phyloP scores from a whole-genome alignment of 208 protist species.

The Wallacemonas sp. region DNA sequence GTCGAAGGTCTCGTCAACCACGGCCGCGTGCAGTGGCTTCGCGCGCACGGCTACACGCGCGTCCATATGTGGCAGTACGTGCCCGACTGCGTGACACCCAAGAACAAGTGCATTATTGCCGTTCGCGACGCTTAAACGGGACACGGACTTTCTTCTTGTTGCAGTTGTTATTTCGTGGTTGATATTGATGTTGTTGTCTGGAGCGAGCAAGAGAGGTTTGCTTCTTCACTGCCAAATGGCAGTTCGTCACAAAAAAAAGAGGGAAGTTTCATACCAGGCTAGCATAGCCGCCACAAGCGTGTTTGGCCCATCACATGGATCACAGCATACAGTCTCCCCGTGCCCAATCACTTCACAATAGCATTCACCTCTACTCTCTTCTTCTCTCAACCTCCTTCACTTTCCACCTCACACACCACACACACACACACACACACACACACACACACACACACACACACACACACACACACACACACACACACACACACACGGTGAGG shows the following conservation, averaged over 20 bases:
- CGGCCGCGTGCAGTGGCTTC: conserved; percentile 42
- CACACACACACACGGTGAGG: too few species aligned
- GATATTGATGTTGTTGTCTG: neutral
- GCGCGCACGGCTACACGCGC: conserved; percentile 25
- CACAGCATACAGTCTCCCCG: too few species aligned
- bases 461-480: too few species aligned
- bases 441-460: neutral
- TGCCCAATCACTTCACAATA: too few species aligned
- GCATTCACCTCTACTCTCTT: conserved; percentile 3
- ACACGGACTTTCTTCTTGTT: too few species aligned
- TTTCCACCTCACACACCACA: neutral
- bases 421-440: neutral
- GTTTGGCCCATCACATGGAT: too few species aligned
- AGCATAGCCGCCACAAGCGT: too few species aligned
- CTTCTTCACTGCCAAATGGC: too few species aligned
- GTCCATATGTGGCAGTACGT: conserved; percentile 33
- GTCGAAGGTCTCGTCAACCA: conserved; percentile 41
- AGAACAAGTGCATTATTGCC: conserved; percentile 54
- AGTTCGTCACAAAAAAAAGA: too few species aligned
- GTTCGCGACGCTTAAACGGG: conserved; percentile 15
- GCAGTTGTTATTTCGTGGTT: too few species aligned
- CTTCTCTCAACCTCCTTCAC: neutral
- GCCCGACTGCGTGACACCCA: conserved; percentile 48
- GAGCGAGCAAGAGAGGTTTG: neutral
- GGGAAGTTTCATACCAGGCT: too few species aligned